Conservation (phyloP, 352 stramenopile genomes). For the Peronospora destructor region DNA sequence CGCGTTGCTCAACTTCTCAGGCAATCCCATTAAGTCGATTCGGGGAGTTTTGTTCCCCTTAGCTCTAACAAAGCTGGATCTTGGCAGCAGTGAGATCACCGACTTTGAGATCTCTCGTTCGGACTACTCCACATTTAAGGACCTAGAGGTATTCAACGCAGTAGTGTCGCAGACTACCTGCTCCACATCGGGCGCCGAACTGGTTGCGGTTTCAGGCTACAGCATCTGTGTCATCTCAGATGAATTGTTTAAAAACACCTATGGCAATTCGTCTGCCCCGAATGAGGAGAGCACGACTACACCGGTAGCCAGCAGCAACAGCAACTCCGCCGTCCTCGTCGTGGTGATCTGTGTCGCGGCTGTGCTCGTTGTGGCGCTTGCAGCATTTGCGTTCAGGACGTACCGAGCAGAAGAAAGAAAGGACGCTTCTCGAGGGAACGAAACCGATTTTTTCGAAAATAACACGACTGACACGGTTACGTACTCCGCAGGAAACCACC, state of each 20-base stretch:
- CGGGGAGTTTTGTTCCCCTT: slow-evolving; percentile 50
- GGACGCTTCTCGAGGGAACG: slow-evolving; percentile 16
- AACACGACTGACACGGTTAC: slow-evolving; percentile 30
- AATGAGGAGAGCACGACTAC: slow-evolving; percentile 21
- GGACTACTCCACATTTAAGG: slow-evolving; percentile 51
- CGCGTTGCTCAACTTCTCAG: slow-evolving; percentile 46
- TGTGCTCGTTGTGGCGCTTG: slow-evolving; percentile 46
- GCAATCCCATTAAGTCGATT: slow-evolving; percentile 52
- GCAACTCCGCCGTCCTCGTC: slow-evolving; percentile 45
- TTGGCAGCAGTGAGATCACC: slow-evolving; percentile 44
- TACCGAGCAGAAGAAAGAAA: slow-evolving; percentile 35
- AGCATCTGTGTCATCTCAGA: slow-evolving; percentile 62
- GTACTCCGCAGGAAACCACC: slow-evolving; percentile 19
- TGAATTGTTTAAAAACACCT: slow-evolving; percentile 46
- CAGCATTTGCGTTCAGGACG: slow-evolving; percentile 40
- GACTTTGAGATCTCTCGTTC: slow-evolving; percentile 65
- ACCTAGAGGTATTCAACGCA: slow-evolving; percentile 36
- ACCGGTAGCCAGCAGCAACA: slow-evolving; percentile 21
- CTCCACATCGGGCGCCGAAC: slow-evolving; percentile 39
- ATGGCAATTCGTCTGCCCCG: slow-evolving; percentile 28
- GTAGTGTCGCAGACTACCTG: slow-evolving; percentile 37
- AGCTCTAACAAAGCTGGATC: slow-evolving; percentile 36
- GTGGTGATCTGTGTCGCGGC: slow-evolving; percentile 46
- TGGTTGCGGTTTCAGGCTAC: slow-evolving; percentile 28
- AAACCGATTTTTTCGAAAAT: slow-evolving; percentile 47